phyloP scores from a whole-genome alignment of 2,329 filamentous ascomycete genomes.

The Fragosphaeria purpurea region DNA sequence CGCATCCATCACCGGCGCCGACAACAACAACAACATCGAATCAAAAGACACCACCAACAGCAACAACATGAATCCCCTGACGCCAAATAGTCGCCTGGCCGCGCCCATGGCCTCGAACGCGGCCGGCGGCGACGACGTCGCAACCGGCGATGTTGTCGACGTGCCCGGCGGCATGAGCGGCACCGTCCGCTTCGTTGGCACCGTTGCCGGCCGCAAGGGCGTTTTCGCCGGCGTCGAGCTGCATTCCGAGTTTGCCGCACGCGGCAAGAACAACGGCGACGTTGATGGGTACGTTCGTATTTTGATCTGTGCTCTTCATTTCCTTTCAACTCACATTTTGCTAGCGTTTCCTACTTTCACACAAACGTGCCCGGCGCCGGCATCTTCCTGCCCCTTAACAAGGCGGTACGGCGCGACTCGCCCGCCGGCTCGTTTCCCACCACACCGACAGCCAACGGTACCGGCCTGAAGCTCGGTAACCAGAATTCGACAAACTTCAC shows the following conservation, averaged over 20 bases:
- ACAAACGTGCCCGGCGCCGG: conserved; percentile 72
- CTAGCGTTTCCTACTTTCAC: conserved; percentile 65
- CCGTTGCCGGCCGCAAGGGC: conserved; percentile 80
- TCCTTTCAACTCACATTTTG: neutral
- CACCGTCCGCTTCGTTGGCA: conserved; percentile 78
- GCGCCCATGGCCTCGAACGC: conserved; percentile 15
- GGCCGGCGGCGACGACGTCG: conserved; percentile 41
- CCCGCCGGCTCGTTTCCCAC: conserved; percentile 44
- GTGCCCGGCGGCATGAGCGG: conserved; percentile 91
- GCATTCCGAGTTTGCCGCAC: conserved; percentile 63
- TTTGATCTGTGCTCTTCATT: conserved; percentile 1
- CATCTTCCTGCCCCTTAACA: conserved; percentile 84
- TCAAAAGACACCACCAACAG: neutral
- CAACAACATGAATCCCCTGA: conserved; percentile 38
- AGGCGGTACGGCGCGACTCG: conserved; percentile 60
- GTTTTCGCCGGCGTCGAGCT: conserved; percentile 90
- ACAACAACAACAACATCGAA: conserved; percentile 22
- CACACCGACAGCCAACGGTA: conserved; percentile 59
- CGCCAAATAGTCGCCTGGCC: conserved; percentile 34
- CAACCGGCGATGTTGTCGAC: conserved; percentile 76
- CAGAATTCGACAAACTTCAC: conserved; percentile 53
- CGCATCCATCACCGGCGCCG: conserved; percentile 1
- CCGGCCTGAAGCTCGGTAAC: conserved; percentile 40
- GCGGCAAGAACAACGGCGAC: conserved; percentile 92
- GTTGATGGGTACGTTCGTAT: conserved; percentile 67